Conservation (phyloP, 2,329 filamentous ascomycete species). For the Cladosporium austrohemisphaericum region DNA sequence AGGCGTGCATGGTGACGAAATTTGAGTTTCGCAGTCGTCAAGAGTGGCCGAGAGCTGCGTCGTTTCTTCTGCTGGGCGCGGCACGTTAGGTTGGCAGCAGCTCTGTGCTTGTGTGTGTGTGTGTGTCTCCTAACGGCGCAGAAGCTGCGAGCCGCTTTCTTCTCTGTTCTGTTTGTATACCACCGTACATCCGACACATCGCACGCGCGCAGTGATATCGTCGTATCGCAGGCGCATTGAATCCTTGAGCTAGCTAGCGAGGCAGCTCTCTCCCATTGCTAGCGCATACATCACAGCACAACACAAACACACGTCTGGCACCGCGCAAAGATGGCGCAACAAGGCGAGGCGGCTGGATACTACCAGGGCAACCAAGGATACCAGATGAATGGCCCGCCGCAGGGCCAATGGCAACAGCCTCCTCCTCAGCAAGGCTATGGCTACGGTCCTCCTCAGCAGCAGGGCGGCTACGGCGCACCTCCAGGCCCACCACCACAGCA, state of each 20-base stretch:
- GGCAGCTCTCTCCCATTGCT: background rate
- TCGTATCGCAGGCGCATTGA: no score
- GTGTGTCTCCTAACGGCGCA: background rate
- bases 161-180: no score
- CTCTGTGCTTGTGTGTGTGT: constrained; percentile 2
- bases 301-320: background rate
- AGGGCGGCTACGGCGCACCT: constrained; percentile 5
- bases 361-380: constrained; percentile 27
- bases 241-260: no score
- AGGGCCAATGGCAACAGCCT: constrained; percentile 26
- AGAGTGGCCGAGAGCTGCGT: background rate
- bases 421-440: constrained; percentile 32
- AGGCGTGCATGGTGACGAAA: background rate
- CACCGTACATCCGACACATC: no score
- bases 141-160: no score
- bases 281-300: background rate
- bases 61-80: background rate
- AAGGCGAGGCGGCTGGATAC: constrained; percentile 37
- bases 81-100: constrained; percentile 1
- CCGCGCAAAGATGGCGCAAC: constrained; percentile 17
- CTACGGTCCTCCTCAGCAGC: constrained; percentile 13
- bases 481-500: constrained; percentile 15
- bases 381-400: constrained; percentile 17
- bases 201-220: no score
- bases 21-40: background rate